Evolutionary conservation across 495 filamentous ascomycete genomes (phyloP), one percentile per base, ranked within the genome.

Genomic region (Penicillium bialowiezense): DNA sequence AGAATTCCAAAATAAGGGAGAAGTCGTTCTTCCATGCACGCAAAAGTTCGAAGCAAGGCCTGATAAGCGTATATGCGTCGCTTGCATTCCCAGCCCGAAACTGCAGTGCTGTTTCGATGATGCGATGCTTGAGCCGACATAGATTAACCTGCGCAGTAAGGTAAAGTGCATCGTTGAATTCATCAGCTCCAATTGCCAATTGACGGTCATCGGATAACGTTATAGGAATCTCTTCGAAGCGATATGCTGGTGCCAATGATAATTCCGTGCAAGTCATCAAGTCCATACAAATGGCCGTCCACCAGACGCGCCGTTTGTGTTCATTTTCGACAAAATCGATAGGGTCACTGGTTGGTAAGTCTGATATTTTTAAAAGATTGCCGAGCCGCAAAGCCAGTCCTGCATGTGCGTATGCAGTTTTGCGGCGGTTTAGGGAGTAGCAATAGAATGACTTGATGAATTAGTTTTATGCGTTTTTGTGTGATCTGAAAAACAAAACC

Each of bases 271-370:
- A 44, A 1, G 55, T 58, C 50, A 58, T 53, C 12, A 26, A n/a
- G 28, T 58, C 55, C 6, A 56, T 36, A 23, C 45, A 58, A 35
- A 33, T 39, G 9, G 50, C 33, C 13, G 55, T 46, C 55, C 55
- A 54, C 50, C 50, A 58, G 17, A 58, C 45, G 9, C 55, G 55
- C 28, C 54, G 53, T 8, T 35, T n/a, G 28, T 58, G 55, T 38
- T 58, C 55, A 13, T 6, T 0, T 8, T 26, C 23, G 23, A 3
- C 23, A 26, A 26, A 4, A 26, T 26, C 23, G 23, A 26, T 8
- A 26, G 23, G 8, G 4, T 26, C 23, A 8, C 23, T 8, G 3
- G 23, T 8, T 26, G 23, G 3, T 3, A 8, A 8, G 23, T 26
- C 8, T 26, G 23, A 26, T 4, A 26, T 26, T 26, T 26, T 26